Percentiles rank a stretch among this genome's conserved stretches.
These are phyloP conservation scores for Panus rudis DNA, from an alignment of 768 basidiomycete genomes.

Conservation along the genomic window DNA sequence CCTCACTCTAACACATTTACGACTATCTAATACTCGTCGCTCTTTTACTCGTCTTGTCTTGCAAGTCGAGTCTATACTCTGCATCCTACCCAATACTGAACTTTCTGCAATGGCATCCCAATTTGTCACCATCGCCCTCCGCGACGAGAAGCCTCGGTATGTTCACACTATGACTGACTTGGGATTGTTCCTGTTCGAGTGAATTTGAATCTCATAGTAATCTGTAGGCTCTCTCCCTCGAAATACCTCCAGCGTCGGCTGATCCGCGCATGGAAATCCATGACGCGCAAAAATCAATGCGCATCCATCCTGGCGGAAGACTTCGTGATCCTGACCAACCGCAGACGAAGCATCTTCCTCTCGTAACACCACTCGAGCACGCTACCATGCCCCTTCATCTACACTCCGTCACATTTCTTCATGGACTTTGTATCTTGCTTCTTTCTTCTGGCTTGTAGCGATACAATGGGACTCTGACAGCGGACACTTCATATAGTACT, in stretches of 20 bases:
- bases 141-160: constrained; percentile 17
- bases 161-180: too few species aligned
- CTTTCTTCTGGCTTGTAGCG: too few species aligned
- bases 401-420: background rate
- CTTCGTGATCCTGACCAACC: constrained; percentile 54
- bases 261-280: constrained; percentile 52
- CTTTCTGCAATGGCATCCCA: constrained; percentile 13
- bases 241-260: constrained; percentile 53
- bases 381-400: background rate
- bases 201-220: background rate
- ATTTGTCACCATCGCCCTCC: constrained; percentile 9
- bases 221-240: constrained; percentile 26
- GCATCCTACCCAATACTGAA: background rate
- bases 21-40: constrained; percentile 1
- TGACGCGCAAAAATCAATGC: constrained; percentile 46
- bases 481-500: too few species aligned
- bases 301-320: constrained; percentile 50
- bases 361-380: too few species aligned
- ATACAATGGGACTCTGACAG: too few species aligned
- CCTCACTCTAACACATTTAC: background rate
- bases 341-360: constrained; percentile 42
- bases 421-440: too few species aligned
- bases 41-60: background rate
- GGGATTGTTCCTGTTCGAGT: background rate
- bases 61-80: background rate